Evolutionary conservation across 805 yeast genomes (phyloP), one percentile per base, ranked within the genome.

Genomic region (Candida yuanshanica): DNA sequence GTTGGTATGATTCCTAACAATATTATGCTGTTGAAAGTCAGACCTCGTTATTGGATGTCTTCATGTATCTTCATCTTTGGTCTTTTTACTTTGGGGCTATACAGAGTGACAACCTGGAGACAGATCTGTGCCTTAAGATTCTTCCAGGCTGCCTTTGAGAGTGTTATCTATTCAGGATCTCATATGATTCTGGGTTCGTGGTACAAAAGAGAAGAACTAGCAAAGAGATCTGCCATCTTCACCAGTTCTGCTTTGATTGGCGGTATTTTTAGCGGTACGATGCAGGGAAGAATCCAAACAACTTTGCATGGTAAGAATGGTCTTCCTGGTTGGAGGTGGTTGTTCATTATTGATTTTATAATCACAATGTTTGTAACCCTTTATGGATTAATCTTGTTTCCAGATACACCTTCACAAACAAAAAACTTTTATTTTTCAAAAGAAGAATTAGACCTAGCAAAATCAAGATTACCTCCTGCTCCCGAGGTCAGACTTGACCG

Each of bases 11-110:
- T 77, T 75, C 63, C 63, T 72, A 52, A 77, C 71, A 53, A 29
- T 16, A 17, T 53, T 75, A 16, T 62, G 79, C 35, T 70, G 70
- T 41, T 70, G 72, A 25, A 56, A 68, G 23, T 81, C 82, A 16
- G 63, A 74, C 49, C 75, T 70, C 41, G 39, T 57, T 5, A 48
- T 56, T 2, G 36, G 60, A 33, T 82, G 82, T 2, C 37, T 60
- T 6, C 59, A 73, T 42, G 89, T 81, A 48, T 50, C 79, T 14
- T 53, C 69, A 31, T 83, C 89, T 90, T 72, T 83, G 1, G 53
- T 79, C 13, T 10, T 8, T 68, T 79, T 42, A 81, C 87, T 2
- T 59, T 83, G 13, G 69, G 70, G 21, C 64, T 69, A 18, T 77
- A 69, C 45, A 68, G 63, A 43, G 58, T 55, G 2, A 43, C 46